Base-by-base conservation (phyloP, 2,329 filamentous ascomycete genomes). In the Tetracladium maxilliforme region DNA sequence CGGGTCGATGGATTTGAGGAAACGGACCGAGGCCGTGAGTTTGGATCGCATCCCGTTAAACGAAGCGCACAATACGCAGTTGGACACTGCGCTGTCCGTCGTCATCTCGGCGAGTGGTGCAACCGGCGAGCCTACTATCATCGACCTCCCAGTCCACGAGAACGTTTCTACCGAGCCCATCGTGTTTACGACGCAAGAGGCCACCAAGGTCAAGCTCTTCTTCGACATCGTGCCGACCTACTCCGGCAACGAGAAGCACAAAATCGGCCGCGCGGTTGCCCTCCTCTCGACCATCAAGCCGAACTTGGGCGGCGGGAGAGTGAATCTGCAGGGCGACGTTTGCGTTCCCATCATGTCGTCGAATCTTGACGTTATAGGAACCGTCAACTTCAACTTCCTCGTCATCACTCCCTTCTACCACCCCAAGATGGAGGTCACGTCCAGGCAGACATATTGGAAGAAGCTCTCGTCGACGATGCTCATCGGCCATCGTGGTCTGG, bases 211-310 rank as follows among this genome's bases (percentile, higher is more conserved):
- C 30, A 92, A 87, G 47, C 58, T 98, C 7, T 60, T 92, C 26
- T 98, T 98, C 40, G 90, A 98, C 40, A 81, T 98, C 36, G 74
- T 95, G 3, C 90, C 87, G 2, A 98, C 90, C 0, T 95, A 95
- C 51, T 79, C 87, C 20, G 90, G 87, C 26, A 79, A 80, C 38
- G 65, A 90, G 36, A 83, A 93, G 41, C 72, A 83, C 47, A 78
- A 92, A 42, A 74, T 98, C 30, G 90, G 87, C 3, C 76, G 90
- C 19, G 90, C 71, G 13, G 86, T 93, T 14, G 87, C 90, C 2
- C 57, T 95, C 23, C 63, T 98, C 3, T 92, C 82, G 2, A 83
- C 75, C 14, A 72, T 95, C 39, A 86, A 82, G 38, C 81, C 82
- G 2, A 76, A 66, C 3, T 61, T 95, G 23, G 87, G 86, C 3